Percentiles rank a stretch among this genome's conserved stretches.
Conservation (phyloP, 2,329 filamentous ascomycete species). For the Corinectria fuckeliana region DNA sequence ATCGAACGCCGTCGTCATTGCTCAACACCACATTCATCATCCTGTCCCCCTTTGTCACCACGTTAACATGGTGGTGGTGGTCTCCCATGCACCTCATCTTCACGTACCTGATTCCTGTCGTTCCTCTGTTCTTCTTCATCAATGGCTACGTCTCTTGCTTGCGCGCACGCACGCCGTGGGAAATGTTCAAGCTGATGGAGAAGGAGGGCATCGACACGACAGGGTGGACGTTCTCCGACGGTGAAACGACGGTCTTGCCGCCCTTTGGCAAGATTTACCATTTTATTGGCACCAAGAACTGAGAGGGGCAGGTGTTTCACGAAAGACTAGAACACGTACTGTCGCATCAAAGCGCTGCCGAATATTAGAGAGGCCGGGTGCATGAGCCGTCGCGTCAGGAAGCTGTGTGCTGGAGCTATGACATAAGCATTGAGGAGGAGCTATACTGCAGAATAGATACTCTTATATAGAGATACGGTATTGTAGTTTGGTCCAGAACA, state of each 20-base stretch:
- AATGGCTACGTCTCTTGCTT: conserved; percentile 32
- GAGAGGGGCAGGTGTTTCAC: neutral
- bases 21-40: conserved; percentile 32
- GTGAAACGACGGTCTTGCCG: conserved; percentile 28
- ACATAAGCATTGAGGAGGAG: neutral
- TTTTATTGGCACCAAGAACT: conserved; percentile 28
- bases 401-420: neutral
- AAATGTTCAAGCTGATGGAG: conserved; percentile 27
- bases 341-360: neutral
- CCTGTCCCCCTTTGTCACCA: conserved; percentile 30
- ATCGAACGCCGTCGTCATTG: conserved; percentile 29
- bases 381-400: neutral
- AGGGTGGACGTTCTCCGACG: conserved; percentile 26
- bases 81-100: conserved; percentile 32
- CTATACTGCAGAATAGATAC: neutral
- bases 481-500: neutral
- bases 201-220: conserved; percentile 26
- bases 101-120: conserved; percentile 28
- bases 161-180: conserved; percentile 21
- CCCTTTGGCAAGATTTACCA: conserved; percentile 32
- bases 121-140: conserved; percentile 31
- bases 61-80: conserved; percentile 32
- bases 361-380: neutral
- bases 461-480: neutral
- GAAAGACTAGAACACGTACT: neutral